Evolutionary conservation across 2,329 filamentous ascomycete species (phyloP), one percentile per base, ranked within the genome.

Genomic region (Talaromyces funiculosus): DNA sequence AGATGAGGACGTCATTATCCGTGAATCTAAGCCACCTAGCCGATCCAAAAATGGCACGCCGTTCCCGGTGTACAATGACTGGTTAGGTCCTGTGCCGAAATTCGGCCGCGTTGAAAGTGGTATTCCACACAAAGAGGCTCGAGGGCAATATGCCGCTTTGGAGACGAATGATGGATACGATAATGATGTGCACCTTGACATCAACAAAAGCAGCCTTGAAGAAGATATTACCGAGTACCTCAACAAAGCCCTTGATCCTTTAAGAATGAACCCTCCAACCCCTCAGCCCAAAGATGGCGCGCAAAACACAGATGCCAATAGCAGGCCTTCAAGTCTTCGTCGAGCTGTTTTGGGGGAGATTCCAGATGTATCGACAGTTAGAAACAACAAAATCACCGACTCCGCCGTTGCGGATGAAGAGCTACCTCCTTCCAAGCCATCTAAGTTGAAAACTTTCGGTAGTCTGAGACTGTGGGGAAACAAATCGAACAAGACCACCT

Each of bases 231-330:
- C 73, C 61, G 67, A 73, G 54, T 69, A 73, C 45, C 71, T 71
- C 62, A 65, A 71, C 73, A 53, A 68, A 72, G 16, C 68, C 69
- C 66, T 74, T n/a, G 77, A 79, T 42, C 78, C 78, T 3, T 67
- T 80, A 18, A 72, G 71, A 61, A 74, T 80, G 69, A 80, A 80
- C 56, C 77, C 77, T 22, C 77, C 77, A 20, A 78, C 76, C 6
- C 77, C 77, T 2, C 71, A 71, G 43, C 73, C 73, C 8, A 57
- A 67, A 18, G 64, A 68, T n/a, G 56, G 62, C 7, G 64, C 67
- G 1, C 64, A 71, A 10, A 31, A 49, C 20, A 33, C 43, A 10
- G 67, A 65, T 18, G 58, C 58, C 18, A 60, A 67, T 56, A 64
- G 67, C 37, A 66, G 67, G 7, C 69, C 67, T 37, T 64, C 66